Evolutionary conservation across 371 early-diverging fungal species (phyloP), one percentile per base, ranked within the genome.

Genomic region (Rhizopus sp.): DNA sequence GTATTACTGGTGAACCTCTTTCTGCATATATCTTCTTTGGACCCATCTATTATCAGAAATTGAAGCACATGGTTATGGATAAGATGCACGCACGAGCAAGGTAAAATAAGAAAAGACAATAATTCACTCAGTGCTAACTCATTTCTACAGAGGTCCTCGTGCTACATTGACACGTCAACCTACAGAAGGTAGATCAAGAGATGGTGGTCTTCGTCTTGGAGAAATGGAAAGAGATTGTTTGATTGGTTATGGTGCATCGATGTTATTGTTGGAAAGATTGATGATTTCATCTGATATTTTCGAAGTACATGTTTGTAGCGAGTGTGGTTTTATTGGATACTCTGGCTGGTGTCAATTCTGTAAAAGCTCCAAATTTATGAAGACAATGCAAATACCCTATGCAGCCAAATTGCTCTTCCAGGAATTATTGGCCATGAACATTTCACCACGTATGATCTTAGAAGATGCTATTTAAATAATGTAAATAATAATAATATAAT

Each of bases 11-110:
- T 44, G 96, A 98, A 66, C 91, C 93, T 4, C 66, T 99, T 29
- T 84, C 88, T 50, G 99, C 97, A 0, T 97, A 95, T 64, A 96
- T 99, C 34, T 99, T 97, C 84, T 96, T 95, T 82, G 99, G 99
- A 13, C 99, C 99, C 9, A 91, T 96, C 15, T 97, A 96, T 64
- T 99, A 99, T 73, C 99, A 99, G 75, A 94, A 98, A 71, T 85
- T 99, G 54, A 99, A 99, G 84, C 99, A 99, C 74, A 99, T 99
- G 99, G 99, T 99, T 5, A 92, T 97, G 83, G 99, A 99, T 78
- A 99, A 99, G 81, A 99, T 99, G 94, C 99, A 99, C 72, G 97
- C 98, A 17, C 92, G 99, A 68, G 91, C 99, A 49, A 78, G 88
- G 88, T 85, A 80, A 59, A 45, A 8, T 8, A 40, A 10, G 9